These are phyloP conservation scores for Neonectria ditissima DNA, from an alignment of 2,329 filamentous ascomycete species.

Conservation along the genomic window DNA sequence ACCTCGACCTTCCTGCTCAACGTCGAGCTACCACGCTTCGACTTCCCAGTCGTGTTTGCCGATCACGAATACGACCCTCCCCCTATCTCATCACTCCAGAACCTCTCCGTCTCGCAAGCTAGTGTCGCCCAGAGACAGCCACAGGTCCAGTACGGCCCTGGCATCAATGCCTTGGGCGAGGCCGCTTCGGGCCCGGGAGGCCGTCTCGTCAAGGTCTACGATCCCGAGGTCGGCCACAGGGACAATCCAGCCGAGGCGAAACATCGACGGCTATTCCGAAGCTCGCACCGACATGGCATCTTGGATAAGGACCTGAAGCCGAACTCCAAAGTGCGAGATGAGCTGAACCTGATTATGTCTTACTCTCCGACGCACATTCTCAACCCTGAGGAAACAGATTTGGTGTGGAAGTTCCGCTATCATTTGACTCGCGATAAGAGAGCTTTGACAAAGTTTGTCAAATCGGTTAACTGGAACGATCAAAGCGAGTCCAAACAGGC, in stretches of 20 bases:
- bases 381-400: constrained; percentile 90
- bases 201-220: constrained; percentile 86
- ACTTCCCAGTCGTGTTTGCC: constrained; percentile 94
- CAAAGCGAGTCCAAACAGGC: constrained; percentile 87
- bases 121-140: constrained; percentile 83
- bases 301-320: constrained; percentile 95
- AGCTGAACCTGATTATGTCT: constrained; percentile 89
- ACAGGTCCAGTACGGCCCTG: constrained; percentile 89
- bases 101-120: constrained; percentile 67
- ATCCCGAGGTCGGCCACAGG: constrained; percentile 88
- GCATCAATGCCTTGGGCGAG: constrained; percentile 78
- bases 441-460: constrained; percentile 95
- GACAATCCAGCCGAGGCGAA: constrained; percentile 97
- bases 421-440: constrained; percentile 93
- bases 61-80: constrained; percentile 93
- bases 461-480: constrained; percentile 95
- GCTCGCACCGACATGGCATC: constrained; percentile 89
- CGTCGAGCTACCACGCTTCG: constrained; percentile 92
- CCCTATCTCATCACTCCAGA: constrained; percentile 80
- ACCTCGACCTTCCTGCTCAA: constrained; percentile 81
- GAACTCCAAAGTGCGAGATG: constrained; percentile 94
- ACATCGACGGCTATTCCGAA: constrained; percentile 90
- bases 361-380: constrained; percentile 93
- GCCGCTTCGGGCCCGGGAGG: constrained; percentile 61
- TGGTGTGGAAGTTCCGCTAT: constrained; percentile 98